Conservation (phyloP, 2,329 filamentous ascomycete genomes). For the Penicillium sp. region DNA sequence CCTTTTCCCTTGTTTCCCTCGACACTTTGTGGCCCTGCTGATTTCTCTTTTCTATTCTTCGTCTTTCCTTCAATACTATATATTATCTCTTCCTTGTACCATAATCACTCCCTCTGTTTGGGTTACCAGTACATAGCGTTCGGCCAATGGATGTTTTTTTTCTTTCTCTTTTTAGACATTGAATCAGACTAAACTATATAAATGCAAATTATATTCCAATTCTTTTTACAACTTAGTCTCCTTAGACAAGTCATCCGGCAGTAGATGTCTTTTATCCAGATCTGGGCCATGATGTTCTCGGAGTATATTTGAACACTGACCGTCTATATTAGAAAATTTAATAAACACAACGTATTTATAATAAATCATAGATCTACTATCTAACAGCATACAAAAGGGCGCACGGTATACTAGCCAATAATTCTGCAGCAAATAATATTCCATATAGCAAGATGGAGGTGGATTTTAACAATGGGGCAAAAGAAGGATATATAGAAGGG, state of each 20-base stretch:
- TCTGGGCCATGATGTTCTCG: not conserved
- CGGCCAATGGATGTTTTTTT: not conserved
- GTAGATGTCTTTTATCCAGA: not conserved
- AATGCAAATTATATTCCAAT: not conserved
- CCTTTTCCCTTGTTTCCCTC: not conserved
- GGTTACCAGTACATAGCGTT: constrained; percentile 23
- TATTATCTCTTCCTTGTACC: constrained; percentile 21
- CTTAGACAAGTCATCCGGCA: not conserved
- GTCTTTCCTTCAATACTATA: constrained; percentile 13
- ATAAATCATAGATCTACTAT: not conserved
- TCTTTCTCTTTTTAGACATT: not conserved
- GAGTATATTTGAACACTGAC: not conserved
- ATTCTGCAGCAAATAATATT: not conserved
- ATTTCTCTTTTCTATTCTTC: constrained; percentile 5
- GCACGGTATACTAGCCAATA: not conserved
- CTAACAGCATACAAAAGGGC: not conserved
- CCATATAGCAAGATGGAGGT: not conserved
- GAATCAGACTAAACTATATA: not conserved
- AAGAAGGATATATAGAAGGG: not conserved
- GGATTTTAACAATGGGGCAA: not conserved
- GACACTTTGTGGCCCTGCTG: constrained; percentile 2
- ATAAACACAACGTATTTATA: not conserved
- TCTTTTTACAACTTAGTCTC: not conserved
- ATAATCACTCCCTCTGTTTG: constrained; percentile 19
- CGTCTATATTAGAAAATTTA: no score